Percentiles rank a stretch among this genome's conserved stretches.
Evolutionary conservation across 768 basidiomycete species (phyloP).

Genomic region (Cystofilobasidium macerans): DNA sequence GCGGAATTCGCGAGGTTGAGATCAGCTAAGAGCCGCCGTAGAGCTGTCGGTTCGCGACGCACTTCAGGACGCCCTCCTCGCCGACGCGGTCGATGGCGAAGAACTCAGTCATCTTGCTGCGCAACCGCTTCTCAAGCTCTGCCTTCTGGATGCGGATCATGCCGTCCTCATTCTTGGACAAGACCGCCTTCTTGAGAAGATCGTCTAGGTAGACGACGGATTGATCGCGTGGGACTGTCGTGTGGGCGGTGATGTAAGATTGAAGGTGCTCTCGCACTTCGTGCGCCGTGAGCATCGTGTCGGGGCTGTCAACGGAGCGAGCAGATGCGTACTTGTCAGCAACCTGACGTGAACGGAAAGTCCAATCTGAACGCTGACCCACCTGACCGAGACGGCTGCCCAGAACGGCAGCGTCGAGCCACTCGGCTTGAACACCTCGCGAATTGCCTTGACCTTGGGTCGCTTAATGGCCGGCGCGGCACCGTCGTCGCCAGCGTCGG

Average conservation of each 20-base stretch:
- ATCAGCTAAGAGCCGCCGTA: neutral
- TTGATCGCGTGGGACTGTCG: slow-evolving; percentile 52
- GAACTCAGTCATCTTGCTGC: slow-evolving; percentile 47
- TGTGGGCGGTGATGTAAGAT: slow-evolving; percentile 51
- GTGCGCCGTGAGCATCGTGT: slow-evolving; percentile 47
- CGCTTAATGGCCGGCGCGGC: slow-evolving; percentile 37
- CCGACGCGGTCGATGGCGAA: slow-evolving; percentile 46
- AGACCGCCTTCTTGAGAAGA: slow-evolving; percentile 23
- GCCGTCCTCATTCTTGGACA: slow-evolving; percentile 37
- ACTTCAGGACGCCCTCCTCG: slow-evolving; percentile 54
- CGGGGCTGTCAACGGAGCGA: slow-evolving; percentile 48
- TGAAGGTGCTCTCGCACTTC: slow-evolving; percentile 54
- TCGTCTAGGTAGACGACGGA: slow-evolving; percentile 60
- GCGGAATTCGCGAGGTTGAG: too few relatives aligned
- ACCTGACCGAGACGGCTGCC: slow-evolving; percentile 55
- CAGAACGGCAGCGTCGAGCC: slow-evolving; percentile 51
- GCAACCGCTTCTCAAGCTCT: slow-evolving; percentile 44
- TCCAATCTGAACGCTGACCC: slow-evolving; percentile 32
- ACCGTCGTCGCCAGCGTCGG: slow-evolving; percentile 37
- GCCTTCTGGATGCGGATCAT: slow-evolving; percentile 1
- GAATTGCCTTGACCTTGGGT: slow-evolving; percentile 48
- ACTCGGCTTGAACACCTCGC: slow-evolving; percentile 67
- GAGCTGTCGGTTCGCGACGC: slow-evolving; percentile 31
- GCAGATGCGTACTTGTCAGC: too few relatives aligned
- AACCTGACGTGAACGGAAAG: too few relatives aligned